Evolutionary conservation across 805 yeast genomes (phyloP).

Genomic region (Hanseniaspora vineae): DNA sequence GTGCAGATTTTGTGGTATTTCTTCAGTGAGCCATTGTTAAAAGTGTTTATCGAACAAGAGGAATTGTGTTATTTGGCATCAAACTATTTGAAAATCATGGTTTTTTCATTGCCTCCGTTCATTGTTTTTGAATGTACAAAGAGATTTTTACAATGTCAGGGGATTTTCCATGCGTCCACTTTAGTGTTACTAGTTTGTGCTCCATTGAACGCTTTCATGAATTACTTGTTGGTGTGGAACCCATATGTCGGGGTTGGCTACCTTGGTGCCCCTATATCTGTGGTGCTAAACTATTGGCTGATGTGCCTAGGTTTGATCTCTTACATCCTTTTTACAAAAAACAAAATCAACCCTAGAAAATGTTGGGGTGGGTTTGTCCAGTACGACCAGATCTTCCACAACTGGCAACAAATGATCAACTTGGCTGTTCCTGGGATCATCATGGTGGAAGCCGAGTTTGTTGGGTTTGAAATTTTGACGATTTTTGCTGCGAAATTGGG

Average conservation of each 20-base stretch:
- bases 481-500: conserved; percentile 40
- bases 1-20: conserved; percentile 42
- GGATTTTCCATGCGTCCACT: conserved; percentile 66
- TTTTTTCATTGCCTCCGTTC: conserved; percentile 59
- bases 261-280: conserved; percentile 67
- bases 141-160: conserved; percentile 66
- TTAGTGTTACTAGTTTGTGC: conserved; percentile 46
- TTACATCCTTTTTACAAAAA: conserved; percentile 38
- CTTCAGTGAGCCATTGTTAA: conserved; percentile 41
- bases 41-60: conserved; percentile 23
- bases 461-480: conserved; percentile 45
- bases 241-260: conserved; percentile 38
- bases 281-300: conserved; percentile 50
- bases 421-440: conserved; percentile 41
- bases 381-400: conserved; percentile 7
- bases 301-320: conserved; percentile 39
- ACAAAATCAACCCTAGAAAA: conserved; percentile 10
- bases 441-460: conserved; percentile 43
- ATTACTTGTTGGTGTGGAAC: conserved; percentile 44
- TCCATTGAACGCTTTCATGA: conserved; percentile 48
- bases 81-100: conserved; percentile 39
- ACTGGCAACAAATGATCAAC: conserved; percentile 24
- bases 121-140: conserved; percentile 66
- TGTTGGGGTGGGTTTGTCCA: conserved; percentile 9
- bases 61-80: conserved; percentile 44